phyloP scores from a whole-genome alignment of 805 yeast species.

The Candida ipomoeae region DNA sequence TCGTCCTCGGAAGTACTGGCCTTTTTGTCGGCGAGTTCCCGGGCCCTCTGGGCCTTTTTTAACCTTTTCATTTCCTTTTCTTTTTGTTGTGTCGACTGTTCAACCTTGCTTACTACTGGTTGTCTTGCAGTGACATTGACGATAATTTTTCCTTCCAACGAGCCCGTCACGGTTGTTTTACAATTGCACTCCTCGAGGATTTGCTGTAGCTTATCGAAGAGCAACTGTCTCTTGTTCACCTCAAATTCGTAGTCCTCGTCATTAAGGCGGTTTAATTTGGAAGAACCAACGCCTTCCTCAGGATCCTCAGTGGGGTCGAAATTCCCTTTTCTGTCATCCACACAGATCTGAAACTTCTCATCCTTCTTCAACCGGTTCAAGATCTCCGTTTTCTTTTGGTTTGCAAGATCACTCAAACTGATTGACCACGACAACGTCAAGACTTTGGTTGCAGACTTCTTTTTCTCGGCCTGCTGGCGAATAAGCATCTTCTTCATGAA shows the following conservation, averaged over 20 bases:
- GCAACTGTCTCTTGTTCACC: constrained; percentile 27
- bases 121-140: constrained; percentile 17
- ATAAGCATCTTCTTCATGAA: constrained; percentile 26
- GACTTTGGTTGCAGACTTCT: constrained; percentile 41
- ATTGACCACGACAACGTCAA: constrained; percentile 56
- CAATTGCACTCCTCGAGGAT: constrained; percentile 31
- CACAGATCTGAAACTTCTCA: constrained; percentile 28
- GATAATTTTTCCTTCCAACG: constrained; percentile 22
- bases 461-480: constrained; percentile 31
- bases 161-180: constrained; percentile 25
- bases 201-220: constrained; percentile 22
- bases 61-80: constrained; percentile 17
- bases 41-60: constrained; percentile 16
- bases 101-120: neutral
- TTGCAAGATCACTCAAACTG: constrained; percentile 45
- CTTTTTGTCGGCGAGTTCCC: constrained; percentile 17
- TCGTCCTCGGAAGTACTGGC: constrained; percentile 22
- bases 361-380: constrained; percentile 42
- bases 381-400: constrained; percentile 53
- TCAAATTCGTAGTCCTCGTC: constrained; percentile 17
- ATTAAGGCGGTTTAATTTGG: constrained; percentile 4
- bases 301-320: constrained; percentile 13
- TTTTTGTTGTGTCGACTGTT: constrained; percentile 6
- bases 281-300: constrained; percentile 8
- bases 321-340: constrained; percentile 21